A percentile compares a stretch with the other conserved stretches of the same genome.
phyloP scores from a whole-genome alignment of 108 stramenopile species.

The Stephanodiscus triporus region DNA sequence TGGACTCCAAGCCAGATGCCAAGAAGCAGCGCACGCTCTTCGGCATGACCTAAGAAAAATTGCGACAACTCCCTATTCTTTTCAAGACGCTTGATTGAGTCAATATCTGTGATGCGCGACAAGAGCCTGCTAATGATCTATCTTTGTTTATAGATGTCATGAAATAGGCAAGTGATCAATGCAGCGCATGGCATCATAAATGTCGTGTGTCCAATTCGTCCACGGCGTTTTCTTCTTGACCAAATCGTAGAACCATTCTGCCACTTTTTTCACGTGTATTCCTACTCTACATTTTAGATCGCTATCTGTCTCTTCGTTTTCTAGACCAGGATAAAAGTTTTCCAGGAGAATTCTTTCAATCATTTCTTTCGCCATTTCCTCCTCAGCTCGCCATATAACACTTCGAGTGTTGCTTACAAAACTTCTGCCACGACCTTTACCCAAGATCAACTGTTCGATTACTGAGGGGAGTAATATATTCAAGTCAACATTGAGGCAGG shows the following conservation, averaged over 20 bases:
- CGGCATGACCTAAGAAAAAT: too few species aligned
- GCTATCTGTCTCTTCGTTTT: constrained; percentile 35
- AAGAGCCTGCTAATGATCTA: too few species aligned
- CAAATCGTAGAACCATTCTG: constrained; percentile 74
- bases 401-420: constrained; percentile 65
- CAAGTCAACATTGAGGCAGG: constrained; percentile 68
- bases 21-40: too few species aligned
- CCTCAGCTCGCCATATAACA: constrained; percentile 66
- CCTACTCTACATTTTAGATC: constrained; percentile 26
- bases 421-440: constrained; percentile 63
- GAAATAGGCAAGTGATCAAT: constrained; percentile 78
- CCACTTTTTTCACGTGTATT: constrained; percentile 52
- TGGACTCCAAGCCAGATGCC: too few species aligned
- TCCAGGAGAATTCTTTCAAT: constrained; percentile 52
- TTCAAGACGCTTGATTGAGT: too few species aligned
- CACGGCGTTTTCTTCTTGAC: constrained; percentile 74
- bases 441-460: constrained; percentile 68
- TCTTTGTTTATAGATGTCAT: too few species aligned
- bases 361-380: constrained; percentile 56
- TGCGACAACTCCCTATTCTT: too few species aligned
- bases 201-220: constrained; percentile 76
- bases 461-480: constrained; percentile 67
- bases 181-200: constrained; percentile 84
- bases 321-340: constrained; percentile 59
- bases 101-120: too few species aligned